Conservation (phyloP, 106 monocot genomes). For the Phalaenopsis aphrodite region DNA sequence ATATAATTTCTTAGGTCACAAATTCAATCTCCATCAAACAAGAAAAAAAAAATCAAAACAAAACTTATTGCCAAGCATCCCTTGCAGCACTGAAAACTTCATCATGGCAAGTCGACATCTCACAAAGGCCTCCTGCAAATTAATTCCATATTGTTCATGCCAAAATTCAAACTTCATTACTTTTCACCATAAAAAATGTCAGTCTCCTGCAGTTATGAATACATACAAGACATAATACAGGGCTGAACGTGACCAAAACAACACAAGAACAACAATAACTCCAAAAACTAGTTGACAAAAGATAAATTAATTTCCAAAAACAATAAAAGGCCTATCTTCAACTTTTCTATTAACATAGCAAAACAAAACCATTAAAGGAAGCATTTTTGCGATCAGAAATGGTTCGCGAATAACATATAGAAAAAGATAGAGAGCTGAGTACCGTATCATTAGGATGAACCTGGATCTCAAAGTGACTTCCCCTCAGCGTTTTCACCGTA, state of each 20-base stretch:
- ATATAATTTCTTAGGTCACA: neutral
- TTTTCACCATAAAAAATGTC: neutral
- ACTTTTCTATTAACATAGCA: neutral
- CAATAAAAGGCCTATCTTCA: neutral
- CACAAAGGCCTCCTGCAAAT: neutral
- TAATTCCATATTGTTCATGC: neutral
- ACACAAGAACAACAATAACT: neutral
- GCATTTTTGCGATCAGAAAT: neutral
- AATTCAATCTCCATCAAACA: neutral
- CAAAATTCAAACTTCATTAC: neutral
- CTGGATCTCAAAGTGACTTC: slow-evolving; percentile 21
- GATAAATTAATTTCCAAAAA: neutral
- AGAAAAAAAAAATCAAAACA: neutral
- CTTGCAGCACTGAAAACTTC: neutral
- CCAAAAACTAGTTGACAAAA: neutral
- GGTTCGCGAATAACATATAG: neutral
- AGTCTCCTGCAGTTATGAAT: neutral
- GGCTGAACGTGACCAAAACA: neutral
- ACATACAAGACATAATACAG: neutral
- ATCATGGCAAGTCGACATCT: neutral
- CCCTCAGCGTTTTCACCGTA: slow-evolving; percentile 25
- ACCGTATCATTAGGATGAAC: slow-evolving; percentile 24
- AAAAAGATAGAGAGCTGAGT: neutral
- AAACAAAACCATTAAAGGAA: neutral
- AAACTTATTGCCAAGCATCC: neutral